Evolutionary conservation across 116 monocot species (phyloP), one percentile per base, ranked within the genome.

Genomic region (Posidonia oceanica): DNA sequence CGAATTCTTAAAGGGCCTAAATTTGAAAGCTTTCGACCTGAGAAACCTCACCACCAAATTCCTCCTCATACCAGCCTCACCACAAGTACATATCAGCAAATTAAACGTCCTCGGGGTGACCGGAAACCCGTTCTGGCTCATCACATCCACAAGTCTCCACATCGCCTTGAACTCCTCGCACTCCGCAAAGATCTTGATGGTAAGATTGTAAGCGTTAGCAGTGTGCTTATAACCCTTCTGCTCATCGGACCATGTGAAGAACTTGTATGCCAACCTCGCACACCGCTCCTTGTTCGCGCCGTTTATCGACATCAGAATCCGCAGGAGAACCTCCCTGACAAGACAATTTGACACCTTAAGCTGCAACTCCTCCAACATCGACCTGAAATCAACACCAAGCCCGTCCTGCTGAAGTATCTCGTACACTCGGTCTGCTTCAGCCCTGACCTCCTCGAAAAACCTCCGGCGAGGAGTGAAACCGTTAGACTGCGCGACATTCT

Each of bases 121-220:
- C 0, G 91, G 91, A 18, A 88, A 61, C 17, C 85, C 91, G 2
- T 76, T 83, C 17, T 77, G 54, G 5, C 73, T 80, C 91, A 96
- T 91, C 64, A 88, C 89, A 68, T 91, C 89, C 3, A 85, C 73
- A 39, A 96, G 66, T 14, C 85, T 64, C 87, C 91, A 86, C 91
- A 91, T 96, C 29, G 91, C 86, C 57, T 80, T 87, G 54, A 91
- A 69, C 76, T 91, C 87, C 15, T 80, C 85, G 1, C 85, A 76
- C 42, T 91, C 82, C 0, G 96, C 79, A 36, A 87, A 89, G 12
- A 91, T 79, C 80, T 96, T 88, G 68, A 96, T 61, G 7, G 74
- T 73, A n/a, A 91, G 78, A 75, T 96, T 96, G 67, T 88, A 96
- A 6, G 75, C 78, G 56, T 73, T 76, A 12, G 83, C 23, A 1